Evolutionary conservation across 768 basidiomycete species (phyloP).

Genomic region (Tylopilus vinaceipallidus): DNA sequence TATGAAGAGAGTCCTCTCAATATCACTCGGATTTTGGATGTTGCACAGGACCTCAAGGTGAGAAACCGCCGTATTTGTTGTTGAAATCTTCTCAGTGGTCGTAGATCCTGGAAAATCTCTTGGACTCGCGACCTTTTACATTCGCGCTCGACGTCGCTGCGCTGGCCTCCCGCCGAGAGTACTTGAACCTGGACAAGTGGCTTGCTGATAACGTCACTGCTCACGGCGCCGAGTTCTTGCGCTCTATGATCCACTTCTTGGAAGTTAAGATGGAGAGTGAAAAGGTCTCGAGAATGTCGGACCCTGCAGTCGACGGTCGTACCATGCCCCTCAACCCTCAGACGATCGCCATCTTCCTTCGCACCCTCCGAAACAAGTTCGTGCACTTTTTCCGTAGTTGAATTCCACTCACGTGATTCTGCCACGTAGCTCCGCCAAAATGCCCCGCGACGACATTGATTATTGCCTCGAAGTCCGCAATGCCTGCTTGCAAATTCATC

Average conservation of each 20-base stretch:
- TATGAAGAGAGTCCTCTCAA: slow-evolving; percentile 92
- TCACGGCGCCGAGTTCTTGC: slow-evolving; percentile 84
- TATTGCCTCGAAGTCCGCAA: slow-evolving; percentile 91
- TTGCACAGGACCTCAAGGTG: slow-evolving; percentile 93
- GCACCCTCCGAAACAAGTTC: slow-evolving; percentile 81
- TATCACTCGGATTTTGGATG: slow-evolving; percentile 91
- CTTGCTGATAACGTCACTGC: slow-evolving; percentile 80
- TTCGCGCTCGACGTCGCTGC: slow-evolving; percentile 95
- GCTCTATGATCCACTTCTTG: slow-evolving; percentile 83
- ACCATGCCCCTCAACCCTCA: slow-evolving; percentile 87
- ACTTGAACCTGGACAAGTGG: slow-evolving; percentile 97
- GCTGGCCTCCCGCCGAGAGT: slow-evolving; percentile 88
- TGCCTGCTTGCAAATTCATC: slow-evolving; percentile 90
- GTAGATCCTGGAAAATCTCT: slow-evolving; percentile 87
- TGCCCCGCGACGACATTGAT: slow-evolving; percentile 77
- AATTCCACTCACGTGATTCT: neutral
- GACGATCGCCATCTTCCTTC: slow-evolving; percentile 89
- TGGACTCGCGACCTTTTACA: slow-evolving; percentile 84
- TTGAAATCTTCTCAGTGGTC: slow-evolving; percentile 8
- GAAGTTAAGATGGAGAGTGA: slow-evolving; percentile 93
- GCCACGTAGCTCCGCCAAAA: slow-evolving; percentile 59
- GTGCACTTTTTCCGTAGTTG: slow-evolving; percentile 26
- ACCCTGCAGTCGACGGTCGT: slow-evolving; percentile 71
- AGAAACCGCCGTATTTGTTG: slow-evolving; percentile 22
- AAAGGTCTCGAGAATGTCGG: slow-evolving; percentile 70